phyloP scores from a whole-genome alignment of 805 yeast genomes.

The Wickerhamomyces ciferrii region DNA sequence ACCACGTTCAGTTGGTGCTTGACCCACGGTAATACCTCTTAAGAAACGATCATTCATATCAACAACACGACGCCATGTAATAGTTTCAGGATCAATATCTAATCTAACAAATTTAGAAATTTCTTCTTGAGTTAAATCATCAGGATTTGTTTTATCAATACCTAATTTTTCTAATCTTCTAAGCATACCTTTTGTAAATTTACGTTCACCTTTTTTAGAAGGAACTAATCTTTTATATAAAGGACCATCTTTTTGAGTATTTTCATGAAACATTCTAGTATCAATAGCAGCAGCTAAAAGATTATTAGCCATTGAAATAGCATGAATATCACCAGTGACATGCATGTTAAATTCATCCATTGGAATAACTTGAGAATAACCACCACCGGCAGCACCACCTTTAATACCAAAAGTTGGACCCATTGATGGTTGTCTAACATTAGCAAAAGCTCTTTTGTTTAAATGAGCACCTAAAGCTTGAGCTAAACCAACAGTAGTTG shows the following conservation, averaged over 20 bases:
- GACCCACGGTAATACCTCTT: constrained; percentile 84
- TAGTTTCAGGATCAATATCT: constrained; percentile 84
- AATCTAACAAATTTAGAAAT: constrained; percentile 70
- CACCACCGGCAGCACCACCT: constrained; percentile 99
- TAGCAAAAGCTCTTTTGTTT: constrained; percentile 79
- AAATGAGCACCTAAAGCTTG: constrained; percentile 94
- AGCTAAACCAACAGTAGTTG: constrained; percentile 95
- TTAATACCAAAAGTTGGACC: constrained; percentile 98
- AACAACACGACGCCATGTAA: constrained; percentile 89
- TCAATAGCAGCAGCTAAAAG: constrained; percentile 94
- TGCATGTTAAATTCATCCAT: constrained; percentile 99
- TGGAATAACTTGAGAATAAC: constrained; percentile 95
- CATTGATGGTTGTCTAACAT: constrained; percentile 97
- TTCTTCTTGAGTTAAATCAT: constrained; percentile 75
- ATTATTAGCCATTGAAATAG: constrained; percentile 90
- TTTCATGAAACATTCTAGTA: constrained; percentile 94
- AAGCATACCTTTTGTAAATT: constrained; percentile 74
- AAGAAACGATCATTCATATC: constrained; percentile 92
- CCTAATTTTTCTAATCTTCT: constrained; percentile 76
- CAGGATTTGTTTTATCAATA: constrained; percentile 75
- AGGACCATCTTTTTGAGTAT: constrained; percentile 76
- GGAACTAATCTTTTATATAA: constrained; percentile 87
- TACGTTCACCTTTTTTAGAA: constrained; percentile 71
- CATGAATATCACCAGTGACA: constrained; percentile 96
- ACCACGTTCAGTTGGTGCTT: constrained; percentile 92